These are phyloP conservation scores for Penicillium mononematosum DNA, from an alignment of 495 filamentous ascomycete species.

Conservation along the genomic window DNA sequence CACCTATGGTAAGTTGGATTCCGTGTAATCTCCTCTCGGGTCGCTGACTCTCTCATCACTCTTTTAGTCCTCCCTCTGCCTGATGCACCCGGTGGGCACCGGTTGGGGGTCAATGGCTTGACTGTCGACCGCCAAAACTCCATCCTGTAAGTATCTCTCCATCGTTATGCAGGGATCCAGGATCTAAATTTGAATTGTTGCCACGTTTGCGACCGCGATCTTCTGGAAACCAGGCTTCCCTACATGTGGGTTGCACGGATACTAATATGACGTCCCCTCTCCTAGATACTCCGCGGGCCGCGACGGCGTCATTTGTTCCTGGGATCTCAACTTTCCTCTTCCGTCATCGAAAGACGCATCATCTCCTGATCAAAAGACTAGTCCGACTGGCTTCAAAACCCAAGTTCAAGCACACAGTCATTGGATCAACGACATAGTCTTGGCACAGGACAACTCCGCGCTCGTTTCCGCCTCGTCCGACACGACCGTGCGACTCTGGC, in stretches of 20 bases:
- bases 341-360: slow-evolving; percentile 36
- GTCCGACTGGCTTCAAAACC: slow-evolving; percentile 68
- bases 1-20: slow-evolving; percentile 42
- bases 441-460: slow-evolving; percentile 77
- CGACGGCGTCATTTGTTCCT: slow-evolving; percentile 94
- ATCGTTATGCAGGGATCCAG: background rate
- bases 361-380: slow-evolving; percentile 28
- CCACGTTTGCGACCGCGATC: background rate
- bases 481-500: slow-evolving; percentile 91
- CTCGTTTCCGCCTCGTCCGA: slow-evolving; percentile 95
- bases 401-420: slow-evolving; percentile 98
- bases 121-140: slow-evolving; percentile 80
- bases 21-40: slow-evolving; percentile 5
- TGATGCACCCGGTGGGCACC: slow-evolving; percentile 85
- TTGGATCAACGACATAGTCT: slow-evolving; percentile 96
- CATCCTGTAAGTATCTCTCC: slow-evolving; percentile 67
- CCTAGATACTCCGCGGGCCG: slow-evolving; percentile 90
- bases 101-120: slow-evolving; percentile 90
- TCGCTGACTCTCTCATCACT: slow-evolving; percentile 21
- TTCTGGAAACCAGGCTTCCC: background rate
- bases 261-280: slow-evolving; percentile 25
- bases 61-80: slow-evolving; percentile 84
- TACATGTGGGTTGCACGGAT: slow-evolving; percentile 19
- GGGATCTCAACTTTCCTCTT: slow-evolving; percentile 69
- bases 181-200: background rate